Percentiles rank a stretch among this genome's conserved stretches.
Conservation (phyloP, 495 filamentous ascomycete genomes). For the Penicillium bialowiezense region DNA sequence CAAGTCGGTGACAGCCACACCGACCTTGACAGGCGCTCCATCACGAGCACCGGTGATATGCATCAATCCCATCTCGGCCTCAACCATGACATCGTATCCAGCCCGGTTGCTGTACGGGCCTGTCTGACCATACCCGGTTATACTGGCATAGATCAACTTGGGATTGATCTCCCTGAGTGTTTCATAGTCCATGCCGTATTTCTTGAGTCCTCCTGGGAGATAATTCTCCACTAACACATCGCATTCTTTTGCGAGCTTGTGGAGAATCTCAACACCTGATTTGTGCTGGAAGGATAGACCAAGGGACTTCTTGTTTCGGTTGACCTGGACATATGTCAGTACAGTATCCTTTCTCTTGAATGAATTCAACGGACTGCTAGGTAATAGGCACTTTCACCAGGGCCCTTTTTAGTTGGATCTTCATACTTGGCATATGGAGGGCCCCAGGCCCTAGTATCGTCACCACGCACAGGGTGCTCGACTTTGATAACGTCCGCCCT, state of each 20-base stretch:
- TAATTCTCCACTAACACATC: constrained; percentile 98
- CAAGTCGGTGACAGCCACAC: constrained; percentile 93
- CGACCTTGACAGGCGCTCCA: constrained; percentile 93
- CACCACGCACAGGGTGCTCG: constrained; percentile 86
- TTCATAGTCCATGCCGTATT: constrained; percentile 85
- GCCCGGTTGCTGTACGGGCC: constrained; percentile 86
- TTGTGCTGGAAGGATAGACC: constrained; percentile 85
- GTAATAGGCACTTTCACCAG: constrained; percentile 95
- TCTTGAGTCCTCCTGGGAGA: constrained; percentile 83
- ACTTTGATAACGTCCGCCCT: constrained; percentile 97
- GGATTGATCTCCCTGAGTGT: constrained; percentile 80
- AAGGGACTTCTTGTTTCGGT: constrained; percentile 95
- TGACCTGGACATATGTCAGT: constrained; percentile 57
- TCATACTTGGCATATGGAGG: constrained; percentile 84
- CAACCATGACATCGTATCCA: constrained; percentile 99
- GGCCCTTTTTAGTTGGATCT: constrained; percentile 59
- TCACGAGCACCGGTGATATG: constrained; percentile 90
- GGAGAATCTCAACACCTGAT: constrained; percentile 79
- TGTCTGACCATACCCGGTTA: constrained; percentile 82
- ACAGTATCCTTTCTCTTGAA: neutral
- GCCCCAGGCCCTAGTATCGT: constrained; percentile 95
- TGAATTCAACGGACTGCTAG: constrained; percentile 59
- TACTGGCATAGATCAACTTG: constrained; percentile 63
- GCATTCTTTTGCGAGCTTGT: constrained; percentile 76
- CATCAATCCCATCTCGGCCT: constrained; percentile 97